Evolutionary conservation across 768 basidiomycete genomes (phyloP).

Genomic region (Amanita rubescens): DNA sequence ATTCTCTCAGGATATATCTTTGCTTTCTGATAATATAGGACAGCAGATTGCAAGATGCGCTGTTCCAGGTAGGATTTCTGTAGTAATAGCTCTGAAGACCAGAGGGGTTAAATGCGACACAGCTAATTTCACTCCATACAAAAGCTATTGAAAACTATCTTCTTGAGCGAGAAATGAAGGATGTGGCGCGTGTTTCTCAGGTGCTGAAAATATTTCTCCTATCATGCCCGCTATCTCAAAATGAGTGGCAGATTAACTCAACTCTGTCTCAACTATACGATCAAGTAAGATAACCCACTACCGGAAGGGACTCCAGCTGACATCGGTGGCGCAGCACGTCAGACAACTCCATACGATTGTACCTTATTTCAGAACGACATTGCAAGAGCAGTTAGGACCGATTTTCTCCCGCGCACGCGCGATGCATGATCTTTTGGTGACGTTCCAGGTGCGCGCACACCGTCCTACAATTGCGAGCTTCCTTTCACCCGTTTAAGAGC

Average conservation of each 20-base stretch:
- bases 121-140: neutral
- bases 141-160: neutral
- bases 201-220: neutral
- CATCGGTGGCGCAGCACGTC: neutral
- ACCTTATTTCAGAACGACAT: neutral
- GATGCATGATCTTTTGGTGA: neutral
- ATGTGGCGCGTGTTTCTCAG: neutral
- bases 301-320: neutral
- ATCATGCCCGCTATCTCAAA: neutral
- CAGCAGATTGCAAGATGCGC: slow-evolving; percentile 6
- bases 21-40: slow-evolving; percentile 10
- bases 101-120: neutral
- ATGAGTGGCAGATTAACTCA: neutral
- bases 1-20: slow-evolving; percentile 6
- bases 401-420: neutral
- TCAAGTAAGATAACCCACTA: neutral
- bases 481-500: neutral
- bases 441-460: neutral
- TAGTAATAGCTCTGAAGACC: too few relatives aligned
- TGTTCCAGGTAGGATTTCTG: slow-evolving; percentile 6
- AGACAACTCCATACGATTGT: neutral
- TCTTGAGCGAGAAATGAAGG: neutral
- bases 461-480: neutral
- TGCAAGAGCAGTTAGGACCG: slow-evolving; percentile 1
- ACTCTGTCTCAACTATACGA: neutral